A percentile compares a stretch with the other conserved stretches of the same genome.
phyloP scores from a whole-genome alignment of 257 asterid species.

The Apocynum venetum region DNA sequence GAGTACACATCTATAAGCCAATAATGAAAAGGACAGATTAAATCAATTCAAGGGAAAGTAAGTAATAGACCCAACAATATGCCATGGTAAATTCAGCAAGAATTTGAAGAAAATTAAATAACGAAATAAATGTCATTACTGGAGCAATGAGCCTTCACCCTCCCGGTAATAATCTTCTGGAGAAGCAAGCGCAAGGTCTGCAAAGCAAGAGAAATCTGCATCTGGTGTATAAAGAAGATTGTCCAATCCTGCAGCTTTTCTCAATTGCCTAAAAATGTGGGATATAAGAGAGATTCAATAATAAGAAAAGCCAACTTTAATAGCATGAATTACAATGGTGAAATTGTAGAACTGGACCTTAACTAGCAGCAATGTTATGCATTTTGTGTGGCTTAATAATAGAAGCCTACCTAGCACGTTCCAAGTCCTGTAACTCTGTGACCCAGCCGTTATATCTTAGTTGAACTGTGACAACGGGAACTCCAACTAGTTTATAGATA shows the following conservation, averaged over 20 bases:
- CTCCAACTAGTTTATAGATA: constrained; percentile 87
- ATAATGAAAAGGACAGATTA: constrained; percentile 14
- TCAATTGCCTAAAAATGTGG: constrained; percentile 63
- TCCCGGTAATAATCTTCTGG: constrained; percentile 88
- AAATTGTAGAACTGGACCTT: constrained; percentile 2
- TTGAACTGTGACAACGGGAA: constrained; percentile 97
- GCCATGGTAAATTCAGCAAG: not conserved
- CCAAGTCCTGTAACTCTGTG: constrained; percentile 88
- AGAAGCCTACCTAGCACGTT: constrained; percentile 64
- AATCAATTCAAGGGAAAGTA: constrained; percentile 6
- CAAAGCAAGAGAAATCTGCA: constrained; percentile 98
- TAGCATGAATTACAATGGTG: not conserved
- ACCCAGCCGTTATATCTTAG: constrained; percentile 97
- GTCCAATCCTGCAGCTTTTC: constrained; percentile 77
- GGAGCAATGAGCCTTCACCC: constrained; percentile 97
- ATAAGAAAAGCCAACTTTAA: constrained; percentile 4
- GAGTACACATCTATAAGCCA: constrained; percentile 72
- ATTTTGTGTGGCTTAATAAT: not conserved
- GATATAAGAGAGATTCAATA: not conserved
- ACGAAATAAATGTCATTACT: constrained; percentile 44
- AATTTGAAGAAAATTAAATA: not conserved
- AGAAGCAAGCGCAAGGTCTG: constrained; percentile 94
- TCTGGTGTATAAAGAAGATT: constrained; percentile 95
- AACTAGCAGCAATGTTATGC: constrained; percentile 1
- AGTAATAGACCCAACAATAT: not conserved